A percentile compares a stretch with the other conserved stretches of the same genome.
phyloP scores from a whole-genome alignment of 2,329 filamentous ascomycete species.

The Xylariaceae sp. region DNA sequence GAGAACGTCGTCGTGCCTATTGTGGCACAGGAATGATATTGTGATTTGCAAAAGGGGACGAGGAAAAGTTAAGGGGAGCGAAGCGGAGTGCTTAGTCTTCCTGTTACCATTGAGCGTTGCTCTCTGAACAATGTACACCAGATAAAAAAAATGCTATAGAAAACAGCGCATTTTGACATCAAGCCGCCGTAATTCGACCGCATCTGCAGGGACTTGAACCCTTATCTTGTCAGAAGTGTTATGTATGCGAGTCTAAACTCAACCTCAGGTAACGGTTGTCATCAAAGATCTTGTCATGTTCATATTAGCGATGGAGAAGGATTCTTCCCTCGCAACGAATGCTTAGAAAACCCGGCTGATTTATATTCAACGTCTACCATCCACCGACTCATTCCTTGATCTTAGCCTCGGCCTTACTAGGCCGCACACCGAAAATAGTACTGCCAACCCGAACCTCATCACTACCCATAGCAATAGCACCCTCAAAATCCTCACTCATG shows the following conservation, averaged over 20 bases:
- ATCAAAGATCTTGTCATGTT: no score
- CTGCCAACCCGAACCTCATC: conserved; percentile 88
- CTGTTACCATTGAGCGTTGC: not conserved
- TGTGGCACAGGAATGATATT: conserved; percentile 32
- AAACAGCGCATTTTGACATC: not conserved
- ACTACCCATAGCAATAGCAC: conserved; percentile 77
- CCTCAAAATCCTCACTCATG: conserved; percentile 96
- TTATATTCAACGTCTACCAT: not conserved
- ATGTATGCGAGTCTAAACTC: no score
- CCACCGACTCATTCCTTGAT: conserved; percentile 39
- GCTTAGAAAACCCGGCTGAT: not conserved
- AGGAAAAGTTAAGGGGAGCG: not conserved
- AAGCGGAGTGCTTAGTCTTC: not conserved
- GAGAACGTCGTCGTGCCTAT: conserved; percentile 33
- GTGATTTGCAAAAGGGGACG: not conserved
- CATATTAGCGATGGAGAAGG: no score
- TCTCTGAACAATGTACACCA: not conserved
- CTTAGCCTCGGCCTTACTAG: conserved; percentile 73
- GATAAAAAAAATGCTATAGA: conserved; percentile 1
- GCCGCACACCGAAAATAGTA: conserved; percentile 85
- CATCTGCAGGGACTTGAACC: not conserved
- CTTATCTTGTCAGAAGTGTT: no score
- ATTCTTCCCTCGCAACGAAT: not conserved
- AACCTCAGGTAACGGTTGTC: no score
- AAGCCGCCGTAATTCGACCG: conserved; percentile 3